These are phyloP conservation scores for Saccharum officinarum DNA, from an alignment of 176 grass and related monocot genomes.

Conservation along the genomic window DNA sequence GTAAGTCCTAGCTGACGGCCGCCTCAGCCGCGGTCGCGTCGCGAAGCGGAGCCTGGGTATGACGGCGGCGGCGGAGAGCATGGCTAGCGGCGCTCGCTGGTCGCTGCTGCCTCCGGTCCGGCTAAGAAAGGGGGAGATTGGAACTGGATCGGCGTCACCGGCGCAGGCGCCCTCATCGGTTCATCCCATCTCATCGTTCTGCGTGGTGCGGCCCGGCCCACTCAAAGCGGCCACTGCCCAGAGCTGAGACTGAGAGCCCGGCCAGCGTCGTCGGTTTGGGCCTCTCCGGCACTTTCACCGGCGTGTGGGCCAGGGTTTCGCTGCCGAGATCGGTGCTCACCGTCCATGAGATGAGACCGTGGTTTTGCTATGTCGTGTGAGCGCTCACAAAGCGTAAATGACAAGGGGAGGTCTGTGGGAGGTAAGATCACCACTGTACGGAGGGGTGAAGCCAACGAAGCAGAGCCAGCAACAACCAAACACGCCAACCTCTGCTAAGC, in stretches of 20 bases:
- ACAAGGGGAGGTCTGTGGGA: no score
- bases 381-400: no score
- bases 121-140: background rate
- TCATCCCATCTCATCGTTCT: background rate
- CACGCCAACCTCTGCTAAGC: no score
- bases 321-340: no score
- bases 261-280: background rate
- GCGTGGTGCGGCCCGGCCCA: background rate
- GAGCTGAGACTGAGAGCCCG: background rate
- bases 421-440: no score
- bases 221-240: background rate
- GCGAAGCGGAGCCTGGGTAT: conserved; percentile 49
- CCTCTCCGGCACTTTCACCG: background rate
- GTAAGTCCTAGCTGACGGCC: background rate
- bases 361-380: no score
- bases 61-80: conserved; percentile 49
- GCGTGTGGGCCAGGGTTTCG: background rate
- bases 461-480: no score
- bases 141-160: background rate
- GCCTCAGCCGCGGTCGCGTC: background rate
- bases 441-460: no score
- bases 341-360: no score
- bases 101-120: background rate
- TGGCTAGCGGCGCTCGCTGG: conserved; percentile 7
- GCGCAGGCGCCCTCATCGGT: background rate